Percentiles rank a stretch among this genome's conserved stretches.
Conservation (phyloP, 768 basidiomycete genomes). For the Chalciporus chontae region DNA sequence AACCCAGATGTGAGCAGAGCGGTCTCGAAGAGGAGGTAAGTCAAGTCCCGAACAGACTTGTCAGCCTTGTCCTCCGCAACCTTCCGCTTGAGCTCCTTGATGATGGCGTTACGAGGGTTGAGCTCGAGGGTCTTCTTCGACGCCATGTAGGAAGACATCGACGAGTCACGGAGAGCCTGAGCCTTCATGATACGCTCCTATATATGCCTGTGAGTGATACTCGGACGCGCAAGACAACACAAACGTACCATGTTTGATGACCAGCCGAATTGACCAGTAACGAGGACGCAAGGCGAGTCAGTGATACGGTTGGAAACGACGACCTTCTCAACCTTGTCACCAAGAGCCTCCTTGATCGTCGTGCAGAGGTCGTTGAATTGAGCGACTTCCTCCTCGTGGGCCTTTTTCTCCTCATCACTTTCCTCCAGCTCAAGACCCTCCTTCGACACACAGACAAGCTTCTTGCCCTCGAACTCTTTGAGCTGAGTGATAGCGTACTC, state of each 20-base stretch:
- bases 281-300: conserved; percentile 94
- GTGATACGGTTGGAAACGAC: conserved; percentile 96
- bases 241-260: conserved; percentile 90
- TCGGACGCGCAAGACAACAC: not conserved
- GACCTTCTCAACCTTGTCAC: conserved; percentile 99
- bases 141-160: conserved; percentile 99
- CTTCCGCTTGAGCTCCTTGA: conserved; percentile 95
- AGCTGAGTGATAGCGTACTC: conserved; percentile 98
- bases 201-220: not conserved
- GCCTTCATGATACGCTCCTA: conserved; percentile 99
- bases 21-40: conserved; percentile 95
- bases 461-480: conserved; percentile 99
- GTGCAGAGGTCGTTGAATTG: conserved; percentile 87
- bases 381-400: conserved; percentile 79
- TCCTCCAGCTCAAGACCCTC: conserved; percentile 99
- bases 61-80: conserved; percentile 96
- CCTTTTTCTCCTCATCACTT: conserved; percentile 95
- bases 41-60: conserved; percentile 97
- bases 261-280: conserved; percentile 99
- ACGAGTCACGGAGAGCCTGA: conserved; percentile 92
- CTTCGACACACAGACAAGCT: conserved; percentile 96
- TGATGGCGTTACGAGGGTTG: conserved; percentile 87
- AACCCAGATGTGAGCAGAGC: conserved; percentile 94
- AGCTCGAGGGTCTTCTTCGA: conserved; percentile 98
- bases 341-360: conserved; percentile 96